Base-by-base conservation (phyloP, 257 asterid genomes). In the Lavandula angustifolia region DNA sequence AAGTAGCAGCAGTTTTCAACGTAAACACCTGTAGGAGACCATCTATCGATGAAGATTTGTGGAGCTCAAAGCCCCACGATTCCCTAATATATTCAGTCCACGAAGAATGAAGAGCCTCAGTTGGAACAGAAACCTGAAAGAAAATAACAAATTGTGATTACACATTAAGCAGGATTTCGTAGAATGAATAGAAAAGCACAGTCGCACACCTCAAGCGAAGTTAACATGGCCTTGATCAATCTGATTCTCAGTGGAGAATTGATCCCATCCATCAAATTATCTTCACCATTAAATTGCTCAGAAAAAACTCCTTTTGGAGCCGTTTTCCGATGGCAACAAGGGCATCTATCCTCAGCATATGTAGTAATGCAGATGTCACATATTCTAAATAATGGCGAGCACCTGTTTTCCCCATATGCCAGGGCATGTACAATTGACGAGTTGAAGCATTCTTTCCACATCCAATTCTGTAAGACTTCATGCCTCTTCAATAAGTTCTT, bases 401-500 rank as follows among this genome's bases (percentile, higher is more conserved):
- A 79, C 77, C 92, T 82, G 66, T 71, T 79, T 75, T 80, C 80
- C 44, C 95, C 95, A 64, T 52, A 68, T 61, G 75, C 67, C 79
- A 81, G 46, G 72, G 88, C 89, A 68, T 78, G 52, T 57, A 88
- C 71, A 37, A 75, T 73, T 7, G 81, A 67, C 12, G 92, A 62
- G 74, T 63, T 82, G 58, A 82, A 80, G 80, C 94, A 86, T 78
- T 85, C 96, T 81, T 85, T 82, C 96, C 94, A 86, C 78, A 83
- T 78, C 99, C 98, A 94, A 66, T 57, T 71, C 79, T 83, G 88
- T 31, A 88, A 72, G 71, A 81, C 85, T 78, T 80, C 82, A 74
- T 81, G 84, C 76, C 97, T 85, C 72, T 67, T 75, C 69, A 84
- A 73, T 44, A 81, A 72, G 71, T 79, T 76, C 53, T 50, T 65